Percentiles rank a stretch among this genome's conserved stretches.
These are phyloP conservation scores for Lichenothelia convexa DNA, from an alignment of 495 filamentous ascomycete genomes.

Conservation along the genomic window DNA sequence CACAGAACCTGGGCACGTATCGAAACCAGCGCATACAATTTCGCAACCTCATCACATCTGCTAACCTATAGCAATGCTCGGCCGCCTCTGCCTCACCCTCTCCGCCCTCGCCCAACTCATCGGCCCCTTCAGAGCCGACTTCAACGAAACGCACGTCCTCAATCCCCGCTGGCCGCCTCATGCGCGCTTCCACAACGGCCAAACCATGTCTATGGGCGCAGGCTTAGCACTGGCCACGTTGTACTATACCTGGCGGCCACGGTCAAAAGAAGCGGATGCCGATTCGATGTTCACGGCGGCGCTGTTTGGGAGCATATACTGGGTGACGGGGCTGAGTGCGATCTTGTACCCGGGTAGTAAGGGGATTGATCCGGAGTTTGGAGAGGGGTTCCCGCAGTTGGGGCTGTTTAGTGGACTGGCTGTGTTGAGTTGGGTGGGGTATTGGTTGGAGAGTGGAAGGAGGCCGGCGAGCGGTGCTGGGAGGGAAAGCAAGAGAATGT, in stretches of 20 bases:
- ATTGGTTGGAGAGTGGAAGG: too few species aligned
- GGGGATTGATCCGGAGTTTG: too few species aligned
- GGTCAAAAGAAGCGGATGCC: background rate
- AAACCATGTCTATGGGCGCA: constrained; percentile 1
- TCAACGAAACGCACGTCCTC: constrained; percentile 1
- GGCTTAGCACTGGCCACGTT: constrained; percentile 1
- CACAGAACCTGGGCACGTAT: too few species aligned
- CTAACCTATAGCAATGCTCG: too few species aligned
- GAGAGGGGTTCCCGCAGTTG: too few species aligned
- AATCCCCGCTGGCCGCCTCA: background rate
- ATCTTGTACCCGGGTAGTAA: constrained; percentile 10
- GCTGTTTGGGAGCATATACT: constrained; percentile 7
- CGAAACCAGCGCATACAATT: too few species aligned
- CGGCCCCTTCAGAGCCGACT: constrained; percentile 7
- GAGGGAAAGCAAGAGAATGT: too few species aligned
- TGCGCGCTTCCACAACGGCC: too few species aligned
- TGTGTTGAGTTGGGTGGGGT: too few species aligned
- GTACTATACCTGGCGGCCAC: constrained; percentile 4
- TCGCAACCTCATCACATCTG: too few species aligned
- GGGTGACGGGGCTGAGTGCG: constrained; percentile 5
- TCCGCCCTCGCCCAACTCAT: constrained; percentile 4
- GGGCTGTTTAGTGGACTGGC: too few species aligned
- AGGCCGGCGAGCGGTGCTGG: too few species aligned
- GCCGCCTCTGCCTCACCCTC: constrained; percentile 3
- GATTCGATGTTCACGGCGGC: constrained; percentile 2